Percentiles rank a stretch among this genome's conserved stretches.
phyloP scores from a whole-genome alignment of 2,329 filamentous ascomycete species.

The Arthroderma sp. region DNA sequence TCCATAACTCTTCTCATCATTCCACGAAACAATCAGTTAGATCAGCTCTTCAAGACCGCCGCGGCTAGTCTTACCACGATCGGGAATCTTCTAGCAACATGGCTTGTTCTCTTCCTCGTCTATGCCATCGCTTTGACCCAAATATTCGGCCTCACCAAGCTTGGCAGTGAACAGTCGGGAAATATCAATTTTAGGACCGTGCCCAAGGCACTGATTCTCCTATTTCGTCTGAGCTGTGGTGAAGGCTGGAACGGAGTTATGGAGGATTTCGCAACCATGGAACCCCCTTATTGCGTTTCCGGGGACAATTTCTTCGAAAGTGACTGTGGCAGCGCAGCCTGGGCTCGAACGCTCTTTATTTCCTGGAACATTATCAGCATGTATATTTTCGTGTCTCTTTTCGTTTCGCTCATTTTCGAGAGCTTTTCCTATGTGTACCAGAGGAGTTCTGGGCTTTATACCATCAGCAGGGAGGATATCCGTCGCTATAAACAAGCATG shows the following conservation, averaged over 20 bases:
- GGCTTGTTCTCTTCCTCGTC: constrained; percentile 92
- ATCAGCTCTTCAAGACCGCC: constrained; percentile 97
- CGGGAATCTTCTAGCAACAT: constrained; percentile 82
- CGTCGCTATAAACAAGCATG: constrained; percentile 96
- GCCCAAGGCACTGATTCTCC: constrained; percentile 79
- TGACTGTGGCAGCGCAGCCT: constrained; percentile 82
- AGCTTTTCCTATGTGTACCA: constrained; percentile 99
- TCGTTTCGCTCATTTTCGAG: constrained; percentile 97
- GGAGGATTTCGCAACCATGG: constrained; percentile 81
- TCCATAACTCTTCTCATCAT: constrained; percentile 82
- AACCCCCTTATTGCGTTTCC: constrained; percentile 67
- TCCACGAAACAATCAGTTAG: constrained; percentile 87
- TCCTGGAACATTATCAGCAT: constrained; percentile 99
- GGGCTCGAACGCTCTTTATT: constrained; percentile 83
- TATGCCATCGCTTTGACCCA: constrained; percentile 95
- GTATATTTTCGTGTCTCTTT: constrained; percentile 98
- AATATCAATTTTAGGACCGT: constrained; percentile 91
- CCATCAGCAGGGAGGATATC: constrained; percentile 85
- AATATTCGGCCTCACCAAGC: constrained; percentile 86
- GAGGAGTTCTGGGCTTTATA: constrained; percentile 79
- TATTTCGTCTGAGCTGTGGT: constrained; percentile 85
- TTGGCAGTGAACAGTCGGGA: constrained; percentile 55
- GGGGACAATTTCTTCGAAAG: constrained; percentile 62
- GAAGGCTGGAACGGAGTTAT: constrained; percentile 96
- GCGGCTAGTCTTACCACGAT: constrained; percentile 86